These are phyloP conservation scores for Nelumbo lutea DNA, from an alignment of 164 flowering plant species.

Conservation along the genomic window DNA sequence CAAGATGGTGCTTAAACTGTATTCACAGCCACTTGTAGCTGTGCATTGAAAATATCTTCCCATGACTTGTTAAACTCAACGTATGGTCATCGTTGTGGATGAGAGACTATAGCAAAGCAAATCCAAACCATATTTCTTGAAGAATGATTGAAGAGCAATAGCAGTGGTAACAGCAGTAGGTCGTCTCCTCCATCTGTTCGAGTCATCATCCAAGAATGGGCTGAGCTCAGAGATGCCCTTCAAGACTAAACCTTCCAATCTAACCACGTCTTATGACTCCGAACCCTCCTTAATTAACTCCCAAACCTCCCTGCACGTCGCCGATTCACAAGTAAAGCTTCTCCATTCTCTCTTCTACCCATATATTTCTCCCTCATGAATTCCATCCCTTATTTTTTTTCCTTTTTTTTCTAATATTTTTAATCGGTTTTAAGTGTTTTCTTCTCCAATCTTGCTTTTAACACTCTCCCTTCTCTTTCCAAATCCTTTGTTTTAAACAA, in stretches of 20 bases:
- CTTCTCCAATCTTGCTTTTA: slow-evolving; percentile 48
- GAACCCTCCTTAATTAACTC: slow-evolving; percentile 39
- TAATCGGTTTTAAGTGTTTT: too few relatives aligned
- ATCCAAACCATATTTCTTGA: slow-evolving; percentile 57
- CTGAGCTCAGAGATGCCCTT: slow-evolving; percentile 68
- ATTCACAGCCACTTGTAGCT: too few relatives aligned
- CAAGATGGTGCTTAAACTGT: too few relatives aligned
- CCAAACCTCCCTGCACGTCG: slow-evolving; percentile 58
- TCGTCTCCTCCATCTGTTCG: slow-evolving; percentile 51
- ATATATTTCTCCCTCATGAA: slow-evolving; percentile 40
- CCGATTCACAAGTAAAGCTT: slow-evolving; percentile 94
- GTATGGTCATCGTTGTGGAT: too few relatives aligned
- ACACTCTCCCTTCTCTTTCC: slow-evolving; percentile 54
- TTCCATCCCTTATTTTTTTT: slow-evolving; percentile 54
- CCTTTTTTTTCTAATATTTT: slow-evolving; percentile 44
- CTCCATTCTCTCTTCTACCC: slow-evolving; percentile 50
- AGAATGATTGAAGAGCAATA: slow-evolving; percentile 58
- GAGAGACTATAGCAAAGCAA: slow-evolving; percentile 30
- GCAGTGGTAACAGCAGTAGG: slow-evolving; percentile 12
- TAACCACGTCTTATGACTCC: slow-evolving; percentile 49
- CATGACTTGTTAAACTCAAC: too few relatives aligned
- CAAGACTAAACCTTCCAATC: slow-evolving; percentile 32
- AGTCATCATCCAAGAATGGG: slow-evolving; percentile 80
- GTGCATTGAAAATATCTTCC: too few relatives aligned
- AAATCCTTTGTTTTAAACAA: too few relatives aligned